These are phyloP conservation scores for Acacia melanoxylon DNA, from an alignment of 306 rosid genomes.

Conservation along the genomic window DNA sequence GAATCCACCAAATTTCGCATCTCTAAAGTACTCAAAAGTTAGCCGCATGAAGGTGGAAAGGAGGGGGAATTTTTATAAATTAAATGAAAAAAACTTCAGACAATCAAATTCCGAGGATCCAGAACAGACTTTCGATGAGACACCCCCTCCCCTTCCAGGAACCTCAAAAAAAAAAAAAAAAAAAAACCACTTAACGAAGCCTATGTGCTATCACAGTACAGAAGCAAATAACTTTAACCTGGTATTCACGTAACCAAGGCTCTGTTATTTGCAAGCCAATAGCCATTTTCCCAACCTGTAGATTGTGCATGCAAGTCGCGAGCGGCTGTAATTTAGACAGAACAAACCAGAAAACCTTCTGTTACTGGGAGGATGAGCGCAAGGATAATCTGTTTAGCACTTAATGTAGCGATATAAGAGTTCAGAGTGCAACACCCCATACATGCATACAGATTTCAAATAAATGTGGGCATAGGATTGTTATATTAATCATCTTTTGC, in stretches of 20 bases:
- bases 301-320: conserved; percentile 89
- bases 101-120: neutral
- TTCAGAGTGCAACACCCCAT: neutral
- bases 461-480: neutral
- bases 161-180: neutral
- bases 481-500: neutral
- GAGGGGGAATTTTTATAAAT: neutral
- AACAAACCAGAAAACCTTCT: conserved; percentile 20
- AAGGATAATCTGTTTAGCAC: neutral
- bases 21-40: neutral
- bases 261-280: conserved; percentile 92
- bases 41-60: neutral
- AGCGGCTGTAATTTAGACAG: conserved; percentile 63
- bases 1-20: neutral
- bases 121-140: neutral
- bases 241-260: conserved; percentile 99
- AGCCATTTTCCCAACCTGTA: conserved; percentile 84
- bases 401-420: neutral
- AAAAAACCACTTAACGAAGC: neutral
- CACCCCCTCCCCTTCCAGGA: neutral
- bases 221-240: conserved; percentile 51
- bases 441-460: neutral
- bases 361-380: neutral
- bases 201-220: neutral
- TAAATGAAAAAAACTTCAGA: neutral